Evolutionary conservation across 78 protist genomes (phyloP), one percentile per base, ranked within the genome.

Genomic region (Speleostelium caveatum): DNA sequence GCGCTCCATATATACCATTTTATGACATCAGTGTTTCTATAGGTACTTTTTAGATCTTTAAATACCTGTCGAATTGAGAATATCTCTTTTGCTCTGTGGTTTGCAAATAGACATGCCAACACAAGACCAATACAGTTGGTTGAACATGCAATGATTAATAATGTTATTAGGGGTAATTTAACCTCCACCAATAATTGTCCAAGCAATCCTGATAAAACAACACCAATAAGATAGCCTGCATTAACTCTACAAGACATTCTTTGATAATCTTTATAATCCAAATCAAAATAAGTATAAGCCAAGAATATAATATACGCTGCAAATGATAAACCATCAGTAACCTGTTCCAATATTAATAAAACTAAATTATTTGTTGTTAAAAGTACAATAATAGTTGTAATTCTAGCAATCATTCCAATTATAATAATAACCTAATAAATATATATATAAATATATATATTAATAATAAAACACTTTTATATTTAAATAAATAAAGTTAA

Each of bases 1-100:
- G 74, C 86, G 49, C 86, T 76, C 86, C 86, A 76, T 39, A 76
- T 76, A 63, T 76, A 76, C 86, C 86, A 76, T 60, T 62, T 24
- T 21, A 76, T 30, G 0, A 76, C 62, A 62, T 76, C 86, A n/a
- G 86, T 63, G 21, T 76, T 33, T 19, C 38, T 61, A 42, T 62
- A 76, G 32, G 86, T 66, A 60, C 28, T 32, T n/a, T 28, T 19
- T 7, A 76, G 41, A 21, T 76, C 74, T 33, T 24, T 19, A 32
- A 60, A 22, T 2, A 62, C 32, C 49, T 42, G 42, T 22, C 33
- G n/a, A 30, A 76, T n/a, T 76, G 71, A 38, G 19, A 76, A 76
- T 45, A 24, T 39, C 45, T 61, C 39, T 2, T 35, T n/a, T 14
- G 58, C 12, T 49, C n/a, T 24, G 45, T 76, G 58, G 33, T 76